Percentiles rank a stretch among this genome's conserved stretches.
Conservation (phyloP, 805 yeast species). For the Myxozyma udenii region DNA sequence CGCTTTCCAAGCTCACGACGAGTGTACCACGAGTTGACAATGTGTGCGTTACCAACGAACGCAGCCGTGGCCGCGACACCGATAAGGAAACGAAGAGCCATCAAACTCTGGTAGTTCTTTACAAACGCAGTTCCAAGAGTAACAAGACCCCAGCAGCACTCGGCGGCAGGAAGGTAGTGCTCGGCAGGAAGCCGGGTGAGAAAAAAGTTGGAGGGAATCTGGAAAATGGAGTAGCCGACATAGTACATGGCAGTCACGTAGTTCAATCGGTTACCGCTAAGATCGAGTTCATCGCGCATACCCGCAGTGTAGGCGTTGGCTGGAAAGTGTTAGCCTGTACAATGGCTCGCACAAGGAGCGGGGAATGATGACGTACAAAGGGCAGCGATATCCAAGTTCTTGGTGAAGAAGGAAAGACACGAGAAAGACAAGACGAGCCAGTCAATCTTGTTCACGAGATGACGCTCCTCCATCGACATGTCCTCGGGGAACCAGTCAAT, state of each 20-base stretch:
- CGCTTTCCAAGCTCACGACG: constrained; percentile 58
- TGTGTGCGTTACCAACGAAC: constrained; percentile 45
- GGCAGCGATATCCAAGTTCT: constrained; percentile 61
- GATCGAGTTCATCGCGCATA: constrained; percentile 51
- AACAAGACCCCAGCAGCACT: constrained; percentile 43
- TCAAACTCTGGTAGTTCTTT: constrained; percentile 34
- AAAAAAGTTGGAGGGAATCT: constrained; percentile 42
- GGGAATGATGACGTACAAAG: constrained; percentile 29
- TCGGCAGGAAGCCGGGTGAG: constrained; percentile 44
- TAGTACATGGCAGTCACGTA: constrained; percentile 44
- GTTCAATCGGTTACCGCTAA: constrained; percentile 62
- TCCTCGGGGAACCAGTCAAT: constrained; percentile 25
- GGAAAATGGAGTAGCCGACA: constrained; percentile 40
- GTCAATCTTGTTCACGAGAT: constrained; percentile 54
- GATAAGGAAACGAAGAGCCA: constrained; percentile 42
- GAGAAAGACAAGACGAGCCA: constrained; percentile 53
- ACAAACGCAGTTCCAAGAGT: constrained; percentile 35
- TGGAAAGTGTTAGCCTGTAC: background rate
- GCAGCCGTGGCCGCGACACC: constrained; percentile 47
- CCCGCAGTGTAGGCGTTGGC: constrained; percentile 69
- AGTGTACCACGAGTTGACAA: constrained; percentile 51
- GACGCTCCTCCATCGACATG: constrained; percentile 46
- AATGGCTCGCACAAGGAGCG: background rate
- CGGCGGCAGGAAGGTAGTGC: constrained; percentile 42
- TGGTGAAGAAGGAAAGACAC: constrained; percentile 64